These are phyloP conservation scores for Alternaria incomplexa DNA, from an alignment of 2,329 filamentous ascomycete species.

Conservation along the genomic window DNA sequence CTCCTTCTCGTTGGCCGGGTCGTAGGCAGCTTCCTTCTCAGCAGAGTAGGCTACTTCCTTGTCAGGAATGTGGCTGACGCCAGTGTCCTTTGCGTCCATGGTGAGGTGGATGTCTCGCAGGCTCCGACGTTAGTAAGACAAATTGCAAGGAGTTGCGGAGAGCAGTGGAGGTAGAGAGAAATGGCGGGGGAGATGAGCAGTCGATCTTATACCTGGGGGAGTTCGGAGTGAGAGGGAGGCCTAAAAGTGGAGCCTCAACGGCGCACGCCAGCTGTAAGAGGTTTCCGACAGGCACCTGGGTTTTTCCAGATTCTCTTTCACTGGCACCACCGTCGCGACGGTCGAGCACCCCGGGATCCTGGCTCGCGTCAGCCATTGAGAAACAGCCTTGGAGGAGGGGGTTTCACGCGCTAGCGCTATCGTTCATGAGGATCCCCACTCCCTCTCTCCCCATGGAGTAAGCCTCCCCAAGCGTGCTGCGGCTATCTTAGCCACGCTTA, in stretches of 20 bases:
- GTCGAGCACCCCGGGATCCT: conserved; percentile 3
- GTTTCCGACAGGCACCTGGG: neutral
- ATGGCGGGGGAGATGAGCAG: conserved; percentile 1
- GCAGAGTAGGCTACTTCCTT: conserved; percentile 2
- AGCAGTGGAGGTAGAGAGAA: neutral
- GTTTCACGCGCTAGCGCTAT: conserved; percentile 1
- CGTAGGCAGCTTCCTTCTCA: neutral
- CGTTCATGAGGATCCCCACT: conserved; percentile 11
- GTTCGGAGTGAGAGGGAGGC: conserved; percentile 9
- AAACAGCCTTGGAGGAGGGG: conserved; percentile 6
- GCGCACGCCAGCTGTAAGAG: conserved; percentile 8
- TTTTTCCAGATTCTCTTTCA: neutral
- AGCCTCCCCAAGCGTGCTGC: conserved; percentile 6
- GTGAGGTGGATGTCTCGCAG: neutral
- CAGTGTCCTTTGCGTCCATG: conserved; percentile 12
- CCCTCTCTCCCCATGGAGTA: conserved; percentile 11
- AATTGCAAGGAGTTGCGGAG: neutral
- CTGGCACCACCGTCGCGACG: neutral
- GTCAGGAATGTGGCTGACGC: neutral
- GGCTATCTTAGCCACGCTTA: conserved; percentile 11
- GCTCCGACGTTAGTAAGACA: neutral
- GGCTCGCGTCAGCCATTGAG: conserved; percentile 4
- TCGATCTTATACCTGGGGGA: conserved; percentile 10
- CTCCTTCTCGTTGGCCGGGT: conserved; percentile 5
- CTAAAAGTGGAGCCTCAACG: conserved; percentile 12